These are phyloP conservation scores for Phytomonas sp. DNA, from an alignment of 208 protist genomes.

Conservation along the genomic window DNA sequence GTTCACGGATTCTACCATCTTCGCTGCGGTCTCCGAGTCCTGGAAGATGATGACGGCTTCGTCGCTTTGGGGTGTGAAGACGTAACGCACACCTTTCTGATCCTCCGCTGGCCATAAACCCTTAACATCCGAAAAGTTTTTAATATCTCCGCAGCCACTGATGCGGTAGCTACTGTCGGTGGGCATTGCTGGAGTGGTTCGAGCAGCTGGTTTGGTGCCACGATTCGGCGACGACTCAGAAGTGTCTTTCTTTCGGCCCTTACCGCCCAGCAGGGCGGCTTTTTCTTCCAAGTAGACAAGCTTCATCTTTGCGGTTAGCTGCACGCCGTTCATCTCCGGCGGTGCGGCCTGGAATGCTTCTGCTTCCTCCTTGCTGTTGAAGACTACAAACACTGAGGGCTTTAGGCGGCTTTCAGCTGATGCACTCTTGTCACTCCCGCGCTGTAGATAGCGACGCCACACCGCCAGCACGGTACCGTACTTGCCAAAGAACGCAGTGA, in stretches of 20 bases:
- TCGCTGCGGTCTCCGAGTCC: constrained; percentile 57
- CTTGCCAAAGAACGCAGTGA: constrained; percentile 63
- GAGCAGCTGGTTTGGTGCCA: constrained; percentile 8
- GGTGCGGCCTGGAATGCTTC: constrained; percentile 54
- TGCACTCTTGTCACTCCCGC: constrained; percentile 50
- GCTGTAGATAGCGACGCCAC: constrained; percentile 76
- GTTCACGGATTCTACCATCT: constrained; percentile 70
- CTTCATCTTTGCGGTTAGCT: constrained; percentile 77
- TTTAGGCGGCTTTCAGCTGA: constrained; percentile 52
- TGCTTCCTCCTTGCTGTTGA: constrained; percentile 49
- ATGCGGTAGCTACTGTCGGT: constrained; percentile 70
- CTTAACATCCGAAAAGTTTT: constrained; percentile 70
- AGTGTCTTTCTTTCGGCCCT: background rate
- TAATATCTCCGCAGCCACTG: constrained; percentile 52
- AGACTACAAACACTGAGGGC: constrained; percentile 83
- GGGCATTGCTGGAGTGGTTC: constrained; percentile 68
- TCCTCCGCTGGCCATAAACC: constrained; percentile 77
- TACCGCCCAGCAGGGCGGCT: constrained; percentile 35
- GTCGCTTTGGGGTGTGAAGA: constrained; percentile 65
- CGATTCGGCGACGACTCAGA: background rate
- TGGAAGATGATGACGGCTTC: constrained; percentile 77
- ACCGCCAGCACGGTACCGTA: constrained; percentile 73
- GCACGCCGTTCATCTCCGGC: constrained; percentile 51
- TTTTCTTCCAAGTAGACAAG: constrained; percentile 64
- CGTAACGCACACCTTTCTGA: constrained; percentile 79